phyloP scores from a whole-genome alignment of 352 stramenopile genomes.

The Phytophthora fragariae region DNA sequence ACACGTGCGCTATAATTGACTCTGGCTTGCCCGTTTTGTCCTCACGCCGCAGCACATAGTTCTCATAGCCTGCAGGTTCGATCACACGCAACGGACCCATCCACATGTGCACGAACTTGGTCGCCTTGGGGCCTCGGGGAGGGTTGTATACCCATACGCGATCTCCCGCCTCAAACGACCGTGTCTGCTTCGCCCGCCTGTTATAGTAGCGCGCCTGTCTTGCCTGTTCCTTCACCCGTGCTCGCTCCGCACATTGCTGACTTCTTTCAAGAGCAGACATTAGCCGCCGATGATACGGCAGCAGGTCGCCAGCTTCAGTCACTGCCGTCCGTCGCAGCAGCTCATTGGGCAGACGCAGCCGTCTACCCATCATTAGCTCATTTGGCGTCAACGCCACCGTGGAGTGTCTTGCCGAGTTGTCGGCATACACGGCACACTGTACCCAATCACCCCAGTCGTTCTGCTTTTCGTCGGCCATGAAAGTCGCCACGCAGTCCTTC shows the following conservation, averaged over 20 bases:
- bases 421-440: no score
- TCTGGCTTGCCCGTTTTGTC: no score
- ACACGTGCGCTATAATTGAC: no score
- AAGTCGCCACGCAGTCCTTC: no score
- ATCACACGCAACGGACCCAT: no score
- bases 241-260: not conserved
- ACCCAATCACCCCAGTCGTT: no score
- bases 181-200: not conserved
- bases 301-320: not conserved
- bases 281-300: not conserved
- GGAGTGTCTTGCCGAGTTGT: no score
- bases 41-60: no score
- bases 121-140: not conserved
- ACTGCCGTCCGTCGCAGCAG: not conserved
- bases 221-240: not conserved
- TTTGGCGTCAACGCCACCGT: constrained; percentile 1
- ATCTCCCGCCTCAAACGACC: not conserved
- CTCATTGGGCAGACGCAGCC: not conserved
- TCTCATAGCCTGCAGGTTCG: no score
- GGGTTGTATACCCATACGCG: constrained; percentile 5
- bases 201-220: constrained; percentile 10
- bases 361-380: constrained; percentile 9
- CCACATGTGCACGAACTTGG: no score
- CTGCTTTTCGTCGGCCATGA: no score
- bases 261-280: not conserved